These are phyloP conservation scores for Sordaria brevicollis DNA, from an alignment of 495 filamentous ascomycete species.

Conservation along the genomic window DNA sequence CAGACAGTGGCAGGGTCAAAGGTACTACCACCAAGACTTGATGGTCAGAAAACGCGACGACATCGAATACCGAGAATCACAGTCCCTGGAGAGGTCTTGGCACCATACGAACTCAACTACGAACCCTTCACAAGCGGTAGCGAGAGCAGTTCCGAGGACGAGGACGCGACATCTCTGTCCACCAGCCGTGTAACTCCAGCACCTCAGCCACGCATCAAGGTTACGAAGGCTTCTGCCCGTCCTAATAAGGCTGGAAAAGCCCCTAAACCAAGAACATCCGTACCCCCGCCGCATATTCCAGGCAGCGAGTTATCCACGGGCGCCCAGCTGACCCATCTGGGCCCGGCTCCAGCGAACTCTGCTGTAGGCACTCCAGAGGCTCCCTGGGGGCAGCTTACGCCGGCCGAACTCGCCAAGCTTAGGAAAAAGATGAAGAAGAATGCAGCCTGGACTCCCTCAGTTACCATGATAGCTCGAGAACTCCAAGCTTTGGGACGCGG, in stretches of 20 bases:
- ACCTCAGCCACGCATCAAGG: slow-evolving; percentile 31
- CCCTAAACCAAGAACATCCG: slow-evolving; percentile 25
- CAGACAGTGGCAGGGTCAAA: slow-evolving; percentile 49
- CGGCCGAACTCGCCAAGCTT: slow-evolving; percentile 82
- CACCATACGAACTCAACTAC: slow-evolving; percentile 46
- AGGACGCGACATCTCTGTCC: slow-evolving; percentile 21
- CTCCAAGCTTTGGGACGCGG: slow-evolving; percentile 69
- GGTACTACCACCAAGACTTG: slow-evolving; percentile 50
- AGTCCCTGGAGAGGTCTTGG: slow-evolving; percentile 48
- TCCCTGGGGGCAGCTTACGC: slow-evolving; percentile 84
- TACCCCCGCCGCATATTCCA: slow-evolving; percentile 44
- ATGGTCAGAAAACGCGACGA: slow-evolving; percentile 37
- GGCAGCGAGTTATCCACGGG: slow-evolving; percentile 64
- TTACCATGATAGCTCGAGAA: slow-evolving; percentile 92
- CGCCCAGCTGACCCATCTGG: slow-evolving; percentile 63
- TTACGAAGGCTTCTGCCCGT: slow-evolving; percentile 21
- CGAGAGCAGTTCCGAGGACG: slow-evolving; percentile 32
- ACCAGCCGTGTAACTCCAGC: slow-evolving; percentile 22
- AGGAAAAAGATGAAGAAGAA: slow-evolving; percentile 99
- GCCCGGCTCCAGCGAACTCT: slow-evolving; percentile 70
- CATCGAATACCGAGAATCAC: slow-evolving; percentile 39
- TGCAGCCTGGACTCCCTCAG: slow-evolving; percentile 85
- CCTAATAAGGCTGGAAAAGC: slow-evolving; percentile 27
- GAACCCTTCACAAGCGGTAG: slow-evolving; percentile 35
- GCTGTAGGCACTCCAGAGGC: slow-evolving; percentile 62